Conservation (phyloP, 768 basidiomycete genomes). For the Lentinula raphanica region DNA sequence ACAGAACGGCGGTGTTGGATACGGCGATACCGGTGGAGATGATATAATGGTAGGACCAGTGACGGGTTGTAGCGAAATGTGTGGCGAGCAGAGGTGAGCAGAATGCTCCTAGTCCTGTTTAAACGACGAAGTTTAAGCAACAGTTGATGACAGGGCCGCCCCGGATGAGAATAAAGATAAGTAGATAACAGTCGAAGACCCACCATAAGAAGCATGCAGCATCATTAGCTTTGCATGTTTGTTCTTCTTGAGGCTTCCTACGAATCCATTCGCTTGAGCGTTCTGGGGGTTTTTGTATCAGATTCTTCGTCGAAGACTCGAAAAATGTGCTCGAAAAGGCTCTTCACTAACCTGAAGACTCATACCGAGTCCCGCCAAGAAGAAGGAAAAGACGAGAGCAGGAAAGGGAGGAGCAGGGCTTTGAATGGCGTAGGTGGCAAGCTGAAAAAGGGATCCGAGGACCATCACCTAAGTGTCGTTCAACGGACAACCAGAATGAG, state of each 20-base stretch:
- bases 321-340: too few relatives aligned
- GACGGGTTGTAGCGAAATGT: slow-evolving; percentile 44
- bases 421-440: slow-evolving; percentile 16
- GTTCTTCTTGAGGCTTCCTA: slow-evolving; percentile 37
- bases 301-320: too few relatives aligned
- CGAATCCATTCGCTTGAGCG: slow-evolving; percentile 46
- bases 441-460: slow-evolving; percentile 7
- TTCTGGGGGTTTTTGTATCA: slow-evolving; percentile 15
- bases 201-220: slow-evolving; percentile 42
- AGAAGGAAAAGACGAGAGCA: slow-evolving; percentile 35
- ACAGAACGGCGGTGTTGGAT: slow-evolving; percentile 33
- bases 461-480: slow-evolving; percentile 9
- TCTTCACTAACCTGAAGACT: slow-evolving; percentile 22
- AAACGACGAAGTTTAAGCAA: background rate
- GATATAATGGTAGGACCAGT: slow-evolving; percentile 65
- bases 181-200: background rate
- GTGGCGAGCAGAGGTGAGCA: slow-evolving; percentile 60
- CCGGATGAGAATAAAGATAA: background rate
- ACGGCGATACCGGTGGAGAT: slow-evolving; percentile 35
- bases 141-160: too few relatives aligned
- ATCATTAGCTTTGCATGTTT: slow-evolving; percentile 41
- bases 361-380: slow-evolving; percentile 25
- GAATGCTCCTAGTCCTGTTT: slow-evolving; percentile 39
- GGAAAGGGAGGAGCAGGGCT: slow-evolving; percentile 51
- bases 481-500: too few relatives aligned